A percentile compares a stretch with the other conserved stretches of the same genome.
Conservation (phyloP, 2,329 filamentous ascomycete species). For the Neofusicoccum laricinum region DNA sequence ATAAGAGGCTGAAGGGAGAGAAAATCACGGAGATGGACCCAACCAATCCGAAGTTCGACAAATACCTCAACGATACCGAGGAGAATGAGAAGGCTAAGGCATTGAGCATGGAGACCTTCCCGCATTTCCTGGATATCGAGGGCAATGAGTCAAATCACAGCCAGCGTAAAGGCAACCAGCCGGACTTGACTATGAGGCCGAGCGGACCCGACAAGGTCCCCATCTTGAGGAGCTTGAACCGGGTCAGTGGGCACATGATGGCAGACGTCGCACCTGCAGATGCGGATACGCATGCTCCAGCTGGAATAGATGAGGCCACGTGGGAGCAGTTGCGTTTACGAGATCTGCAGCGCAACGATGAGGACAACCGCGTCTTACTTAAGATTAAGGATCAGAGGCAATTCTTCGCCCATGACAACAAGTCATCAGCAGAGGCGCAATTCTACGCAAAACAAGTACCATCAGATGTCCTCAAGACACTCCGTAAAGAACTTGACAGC, state of each 20-base stretch:
- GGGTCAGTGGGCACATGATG: constrained; percentile 89
- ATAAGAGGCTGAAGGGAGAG: constrained; percentile 89
- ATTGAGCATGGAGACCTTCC: constrained; percentile 62
- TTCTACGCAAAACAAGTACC: constrained; percentile 70
- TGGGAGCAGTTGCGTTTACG: constrained; percentile 73
- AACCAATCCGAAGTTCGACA: constrained; percentile 77
- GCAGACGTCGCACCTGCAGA: constrained; percentile 80
- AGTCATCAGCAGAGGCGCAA: constrained; percentile 48
- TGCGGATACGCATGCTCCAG: constrained; percentile 61
- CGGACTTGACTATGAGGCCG: constrained; percentile 87
- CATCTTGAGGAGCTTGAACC: constrained; percentile 86
- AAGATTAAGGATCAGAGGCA: constrained; percentile 84
- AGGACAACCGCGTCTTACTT: constrained; percentile 75
- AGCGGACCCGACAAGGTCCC: constrained; percentile 72
- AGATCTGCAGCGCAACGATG: constrained; percentile 72
- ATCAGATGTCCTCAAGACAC: constrained; percentile 60
- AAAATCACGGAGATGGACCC: constrained; percentile 75
- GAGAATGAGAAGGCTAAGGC: constrained; percentile 44
- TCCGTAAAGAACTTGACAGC: constrained; percentile 62
- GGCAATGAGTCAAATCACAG: constrained; percentile 95
- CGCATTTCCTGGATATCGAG: constrained; percentile 86
- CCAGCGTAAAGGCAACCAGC: constrained; percentile 79
- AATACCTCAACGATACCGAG: constrained; percentile 75
- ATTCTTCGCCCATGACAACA: constrained; percentile 64
- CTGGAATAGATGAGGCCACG: constrained; percentile 68